phyloP scores from a whole-genome alignment of 495 filamentous ascomycete species.

The Clavariopsis aquatica region DNA sequence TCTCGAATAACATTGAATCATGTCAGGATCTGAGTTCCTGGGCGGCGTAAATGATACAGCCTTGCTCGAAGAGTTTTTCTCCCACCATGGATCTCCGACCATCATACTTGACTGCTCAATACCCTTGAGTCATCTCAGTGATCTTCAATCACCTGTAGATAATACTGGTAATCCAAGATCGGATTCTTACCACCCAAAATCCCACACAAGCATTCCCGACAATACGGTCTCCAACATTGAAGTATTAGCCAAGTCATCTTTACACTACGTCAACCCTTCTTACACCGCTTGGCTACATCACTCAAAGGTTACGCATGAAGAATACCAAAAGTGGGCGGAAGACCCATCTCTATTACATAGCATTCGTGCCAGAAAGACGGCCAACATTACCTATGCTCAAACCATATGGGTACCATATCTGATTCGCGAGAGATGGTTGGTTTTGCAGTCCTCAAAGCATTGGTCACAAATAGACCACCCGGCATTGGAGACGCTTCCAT shows the following conservation, averaged over 20 bases:
- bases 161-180: too few species aligned
- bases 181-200: too few species aligned
- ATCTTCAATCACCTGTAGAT: too few species aligned
- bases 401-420: not conserved
- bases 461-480: not conserved
- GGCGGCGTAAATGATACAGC: too few species aligned
- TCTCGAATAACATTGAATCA: not conserved
- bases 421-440: not conserved
- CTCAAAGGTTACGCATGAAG: not conserved
- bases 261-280: constrained; percentile 2
- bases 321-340: constrained; percentile 1
- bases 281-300: not conserved
- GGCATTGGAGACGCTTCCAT: not conserved
- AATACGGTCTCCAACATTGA: too few species aligned
- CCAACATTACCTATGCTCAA: not conserved
- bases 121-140: too few species aligned
- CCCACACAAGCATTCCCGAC: too few species aligned
- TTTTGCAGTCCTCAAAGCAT: not conserved
- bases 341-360: not conserved
- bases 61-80: too few species aligned
- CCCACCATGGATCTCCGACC: too few species aligned
- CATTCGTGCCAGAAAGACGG: not conserved
- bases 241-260: not conserved
- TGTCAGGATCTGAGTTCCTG: not conserved
- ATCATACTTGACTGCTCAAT: too few species aligned